Percentiles rank a stretch among this genome's conserved stretches.
These are phyloP conservation scores for Suillus subalutaceus DNA, from an alignment of 768 basidiomycete species.

Conservation along the genomic window DNA sequence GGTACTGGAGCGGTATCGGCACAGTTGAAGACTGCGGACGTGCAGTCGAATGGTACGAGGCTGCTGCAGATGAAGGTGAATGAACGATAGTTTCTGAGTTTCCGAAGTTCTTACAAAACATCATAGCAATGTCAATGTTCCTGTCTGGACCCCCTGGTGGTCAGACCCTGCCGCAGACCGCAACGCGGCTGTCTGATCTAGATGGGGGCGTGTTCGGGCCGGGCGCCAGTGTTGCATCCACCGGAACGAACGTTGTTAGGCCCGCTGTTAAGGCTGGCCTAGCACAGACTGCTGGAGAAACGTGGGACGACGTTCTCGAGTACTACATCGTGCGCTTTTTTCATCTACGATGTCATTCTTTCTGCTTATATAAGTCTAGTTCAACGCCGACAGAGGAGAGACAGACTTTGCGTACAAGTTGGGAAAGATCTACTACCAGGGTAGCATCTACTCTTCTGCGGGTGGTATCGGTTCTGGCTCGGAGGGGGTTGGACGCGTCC, in stretches of 20 bases:
- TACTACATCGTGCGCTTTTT: conserved; percentile 73
- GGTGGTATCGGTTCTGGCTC: conserved; percentile 88
- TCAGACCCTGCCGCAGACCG: conserved; percentile 76
- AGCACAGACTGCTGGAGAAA: conserved; percentile 87
- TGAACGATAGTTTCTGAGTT: neutral
- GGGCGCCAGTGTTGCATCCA: conserved; percentile 92
- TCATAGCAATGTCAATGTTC: conserved; percentile 77
- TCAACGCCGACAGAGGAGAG: conserved; percentile 93
- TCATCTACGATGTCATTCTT: neutral
- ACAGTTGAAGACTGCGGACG: conserved; percentile 83
- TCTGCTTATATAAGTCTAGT: conserved; percentile 48
- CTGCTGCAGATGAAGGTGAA: conserved; percentile 82
- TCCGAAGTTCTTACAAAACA: conserved; percentile 7
- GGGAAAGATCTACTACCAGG: conserved; percentile 96
- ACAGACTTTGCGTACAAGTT: conserved; percentile 87
- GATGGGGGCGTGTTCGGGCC: conserved; percentile 93
- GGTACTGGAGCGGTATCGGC: conserved; percentile 96
- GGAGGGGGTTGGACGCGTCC: conserved; percentile 90
- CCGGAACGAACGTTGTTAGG: conserved; percentile 68
- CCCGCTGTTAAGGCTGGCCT: conserved; percentile 84
- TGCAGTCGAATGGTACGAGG: conserved; percentile 88
- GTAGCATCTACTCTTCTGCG: conserved; percentile 79
- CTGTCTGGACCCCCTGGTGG: conserved; percentile 91
- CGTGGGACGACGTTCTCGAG: conserved; percentile 91
- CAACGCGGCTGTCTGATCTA: conserved; percentile 85